Conservation (phyloP, 2,329 filamentous ascomycete genomes). For the Fusarium keratoplasticum region DNA sequence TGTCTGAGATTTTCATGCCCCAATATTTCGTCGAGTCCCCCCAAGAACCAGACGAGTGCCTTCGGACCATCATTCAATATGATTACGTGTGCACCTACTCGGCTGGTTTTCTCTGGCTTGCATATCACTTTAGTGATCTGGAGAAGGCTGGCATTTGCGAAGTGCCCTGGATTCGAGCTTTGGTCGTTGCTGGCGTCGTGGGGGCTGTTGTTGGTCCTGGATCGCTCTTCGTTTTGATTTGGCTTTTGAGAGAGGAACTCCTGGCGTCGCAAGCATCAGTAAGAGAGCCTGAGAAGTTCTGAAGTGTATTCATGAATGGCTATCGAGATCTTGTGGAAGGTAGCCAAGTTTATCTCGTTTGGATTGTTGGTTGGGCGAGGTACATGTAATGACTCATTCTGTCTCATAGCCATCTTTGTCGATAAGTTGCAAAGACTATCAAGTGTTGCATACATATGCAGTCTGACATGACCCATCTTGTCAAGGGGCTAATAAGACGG, state of each 20-base stretch:
- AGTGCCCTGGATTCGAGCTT: conserved; percentile 8
- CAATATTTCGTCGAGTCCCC: conserved; percentile 38
- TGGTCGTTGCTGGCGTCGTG: conserved; percentile 5
- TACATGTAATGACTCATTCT: neutral
- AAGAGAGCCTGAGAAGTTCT: neutral
- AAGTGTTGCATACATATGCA: neutral
- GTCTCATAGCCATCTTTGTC: neutral
- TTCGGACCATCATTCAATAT: conserved; percentile 44
- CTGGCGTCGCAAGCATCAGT: neutral
- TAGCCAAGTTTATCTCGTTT: neutral
- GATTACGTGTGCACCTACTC: conserved; percentile 41
- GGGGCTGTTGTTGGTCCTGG: conserved; percentile 22
- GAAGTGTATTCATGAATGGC: neutral
- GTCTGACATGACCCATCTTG: neutral
- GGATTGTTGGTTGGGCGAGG: neutral
- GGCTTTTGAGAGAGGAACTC: conserved; percentile 36
- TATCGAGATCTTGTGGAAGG: neutral
- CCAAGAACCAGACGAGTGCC: conserved; percentile 4
- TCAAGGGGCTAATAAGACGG: neutral
- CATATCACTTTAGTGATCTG: conserved; percentile 38
- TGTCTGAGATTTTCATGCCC: conserved; percentile 38
- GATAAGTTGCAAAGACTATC: neutral
- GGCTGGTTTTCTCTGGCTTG: conserved; percentile 40
- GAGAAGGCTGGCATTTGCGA: conserved; percentile 30
- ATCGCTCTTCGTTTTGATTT: conserved; percentile 27